phyloP scores from a whole-genome alignment of 495 filamentous ascomycete species.

The Aspergillus egyptiacus region DNA sequence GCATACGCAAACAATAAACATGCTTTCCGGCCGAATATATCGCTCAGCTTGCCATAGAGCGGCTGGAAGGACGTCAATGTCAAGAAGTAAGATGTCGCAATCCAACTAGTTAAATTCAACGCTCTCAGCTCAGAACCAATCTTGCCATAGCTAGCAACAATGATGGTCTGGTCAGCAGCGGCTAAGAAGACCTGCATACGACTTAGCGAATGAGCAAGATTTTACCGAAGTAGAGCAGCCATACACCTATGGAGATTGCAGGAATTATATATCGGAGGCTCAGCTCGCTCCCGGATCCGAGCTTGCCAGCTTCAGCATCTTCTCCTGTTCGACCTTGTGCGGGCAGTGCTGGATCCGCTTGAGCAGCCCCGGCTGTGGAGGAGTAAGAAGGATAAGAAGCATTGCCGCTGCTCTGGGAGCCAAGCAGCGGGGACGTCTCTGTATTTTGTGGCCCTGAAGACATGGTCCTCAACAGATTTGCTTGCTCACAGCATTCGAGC shows the following conservation, averaged over 20 bases:
- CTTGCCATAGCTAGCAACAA: constrained; percentile 70
- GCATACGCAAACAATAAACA: constrained; percentile 67
- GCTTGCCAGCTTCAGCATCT: constrained; percentile 22
- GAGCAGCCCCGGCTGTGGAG: constrained; percentile 22
- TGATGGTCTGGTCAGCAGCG: constrained; percentile 76
- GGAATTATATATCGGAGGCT: constrained; percentile 44
- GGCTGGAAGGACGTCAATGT: constrained; percentile 76
- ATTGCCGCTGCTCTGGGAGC: constrained; percentile 22
- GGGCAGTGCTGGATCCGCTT: constrained; percentile 6
- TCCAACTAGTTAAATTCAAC: constrained; percentile 76
- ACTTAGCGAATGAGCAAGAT: neutral
- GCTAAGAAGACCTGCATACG: constrained; percentile 55
- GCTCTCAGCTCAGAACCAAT: constrained; percentile 78
- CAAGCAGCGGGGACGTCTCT: constrained; percentile 43
- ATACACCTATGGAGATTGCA: constrained; percentile 49
- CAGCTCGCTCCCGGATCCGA: constrained; percentile 25
- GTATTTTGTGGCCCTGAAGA: constrained; percentile 24
- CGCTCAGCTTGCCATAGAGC: constrained; percentile 68
- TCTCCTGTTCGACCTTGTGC: constrained; percentile 8
- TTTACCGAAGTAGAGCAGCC: constrained; percentile 1
- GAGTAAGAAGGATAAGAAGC: constrained; percentile 6
- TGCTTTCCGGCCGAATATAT: constrained; percentile 79
- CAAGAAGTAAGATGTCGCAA: constrained; percentile 71
- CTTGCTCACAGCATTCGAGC: constrained; percentile 5
- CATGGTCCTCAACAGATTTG: constrained; percentile 16